Evolutionary conservation across 106 monocot species (phyloP), one percentile per base, ranked within the genome.

Genomic region (Iris macrosiphon): DNA sequence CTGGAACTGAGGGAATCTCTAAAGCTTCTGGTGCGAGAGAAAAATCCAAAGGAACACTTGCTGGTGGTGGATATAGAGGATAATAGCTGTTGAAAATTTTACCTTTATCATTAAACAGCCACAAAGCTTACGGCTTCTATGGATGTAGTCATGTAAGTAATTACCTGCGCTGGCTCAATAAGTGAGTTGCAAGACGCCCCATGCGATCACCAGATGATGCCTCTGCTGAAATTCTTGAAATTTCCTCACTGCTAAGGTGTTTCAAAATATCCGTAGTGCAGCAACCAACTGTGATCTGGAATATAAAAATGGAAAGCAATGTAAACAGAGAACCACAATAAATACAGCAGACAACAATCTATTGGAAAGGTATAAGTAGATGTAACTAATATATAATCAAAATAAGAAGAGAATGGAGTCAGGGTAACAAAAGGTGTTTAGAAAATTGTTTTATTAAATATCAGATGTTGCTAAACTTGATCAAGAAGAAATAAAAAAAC

Each of bases 201-300:
- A 98, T 78, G 24, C 91, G 82, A 60, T 98, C 98, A 23, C 32
- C 39, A 42, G 76, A 52, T 20, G 62, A 49, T 6, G 44, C 40
- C 67, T 71, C 78, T 49, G 78, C 45, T 57, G 91, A 58, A 37
- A 46, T 71, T 15, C 73, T 62, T 40, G 98, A 87, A 45, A 91
- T 91, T 65, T 98, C 98, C 65, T 91, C 91, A 40, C 87, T 68
- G 40, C 91, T 98, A n/a, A 98, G 82, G 27, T 98, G 91, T 59
- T 91, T 98, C 54, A 98, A 38, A 31, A 98, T 71, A 69, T 98
- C 98, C 40, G 83, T 67, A 25, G 72, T 85, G 38, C 77, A 79
- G 58, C 98, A 87, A 52, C 83, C 83, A 75, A 98, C 50, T 38
- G 43, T 52, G 32, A 98, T 62, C 98, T 98, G 78, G 45, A 57